A percentile compares a stretch with the other conserved stretches of the same genome.
Evolutionary conservation across 129 eudicot species (phyloP).

Genomic region (Arctium lappa): DNA sequence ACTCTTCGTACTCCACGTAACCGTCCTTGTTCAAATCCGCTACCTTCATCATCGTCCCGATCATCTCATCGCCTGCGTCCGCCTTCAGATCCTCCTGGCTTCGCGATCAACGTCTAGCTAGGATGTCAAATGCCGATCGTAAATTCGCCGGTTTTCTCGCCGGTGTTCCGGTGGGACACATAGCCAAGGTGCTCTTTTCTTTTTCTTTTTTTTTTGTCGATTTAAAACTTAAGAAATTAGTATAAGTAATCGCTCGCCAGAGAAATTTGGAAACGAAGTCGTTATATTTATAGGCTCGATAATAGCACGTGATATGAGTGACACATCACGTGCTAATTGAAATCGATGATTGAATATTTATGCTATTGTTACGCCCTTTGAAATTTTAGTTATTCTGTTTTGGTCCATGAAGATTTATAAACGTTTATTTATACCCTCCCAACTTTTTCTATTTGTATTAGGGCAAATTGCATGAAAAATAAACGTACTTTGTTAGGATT

Average conservation of each 20-base stretch:
- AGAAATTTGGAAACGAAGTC: background rate
- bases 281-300: too few species aligned
- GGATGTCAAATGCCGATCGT: slow-evolving; percentile 53
- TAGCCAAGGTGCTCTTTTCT: background rate
- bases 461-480: too few species aligned
- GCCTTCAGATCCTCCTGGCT: slow-evolving; percentile 54
- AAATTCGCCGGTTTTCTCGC: slow-evolving; percentile 25
- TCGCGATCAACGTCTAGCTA: slow-evolving; percentile 58
- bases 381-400: too few species aligned
- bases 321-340: too few species aligned
- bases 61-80: slow-evolving; percentile 38
- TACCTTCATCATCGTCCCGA: slow-evolving; percentile 57
- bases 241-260: background rate
- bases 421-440: too few species aligned
- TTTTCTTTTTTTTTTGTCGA: background rate
- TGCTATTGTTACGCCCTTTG: too few species aligned
- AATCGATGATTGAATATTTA: too few species aligned
- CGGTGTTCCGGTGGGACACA: slow-evolving; percentile 49
- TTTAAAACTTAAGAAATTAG: background rate
- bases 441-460: too few species aligned
- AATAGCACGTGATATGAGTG: too few species aligned
- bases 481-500: too few species aligned
- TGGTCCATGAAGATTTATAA: too few species aligned
- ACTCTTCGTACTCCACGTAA: slow-evolving; percentile 66
- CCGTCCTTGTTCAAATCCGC: slow-evolving; percentile 69